Conservation (phyloP, 2,329 filamentous ascomycete species). For the Colletotrichum brevisporum region DNA sequence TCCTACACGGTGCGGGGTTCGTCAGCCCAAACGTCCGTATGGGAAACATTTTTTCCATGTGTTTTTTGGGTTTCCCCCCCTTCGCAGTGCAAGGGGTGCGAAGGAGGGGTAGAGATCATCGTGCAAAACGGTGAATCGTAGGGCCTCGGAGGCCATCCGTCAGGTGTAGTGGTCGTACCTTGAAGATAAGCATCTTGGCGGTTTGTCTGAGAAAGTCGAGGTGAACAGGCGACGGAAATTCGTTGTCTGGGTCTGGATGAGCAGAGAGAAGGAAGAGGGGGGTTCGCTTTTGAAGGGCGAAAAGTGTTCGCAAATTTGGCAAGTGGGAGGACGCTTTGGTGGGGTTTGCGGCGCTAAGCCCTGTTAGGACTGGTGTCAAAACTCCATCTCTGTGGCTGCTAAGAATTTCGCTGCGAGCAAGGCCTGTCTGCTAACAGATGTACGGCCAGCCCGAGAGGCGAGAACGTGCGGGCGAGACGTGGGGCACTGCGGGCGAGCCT, state of each 20-base stretch:
- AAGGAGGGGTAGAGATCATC: conserved; percentile 33
- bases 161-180: conserved; percentile 60
- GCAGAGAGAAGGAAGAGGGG: conserved; percentile 33
- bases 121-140: neutral
- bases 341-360: conserved; percentile 42
- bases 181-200: conserved; percentile 82
- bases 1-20: conserved; percentile 72
- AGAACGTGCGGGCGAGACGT: conserved; percentile 28
- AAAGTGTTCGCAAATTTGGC: conserved; percentile 43
- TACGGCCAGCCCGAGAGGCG: conserved; percentile 28
- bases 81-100: neutral
- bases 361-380: conserved; percentile 9
- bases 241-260: conserved; percentile 38
- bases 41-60: conserved; percentile 3
- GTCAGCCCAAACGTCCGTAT: conserved; percentile 20
- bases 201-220: conserved; percentile 51
- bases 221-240: conserved; percentile 45
- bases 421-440: conserved; percentile 4
- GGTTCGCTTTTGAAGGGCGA: conserved; percentile 38
- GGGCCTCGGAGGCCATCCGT: neutral
- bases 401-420: neutral
- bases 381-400: conserved; percentile 22
- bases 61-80: neutral
- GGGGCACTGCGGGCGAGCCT: conserved; percentile 22
- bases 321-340: conserved; percentile 44